Evolutionary conservation across 495 filamentous ascomycete species (phyloP).

Genomic region (Gamarada debralockiae): DNA sequence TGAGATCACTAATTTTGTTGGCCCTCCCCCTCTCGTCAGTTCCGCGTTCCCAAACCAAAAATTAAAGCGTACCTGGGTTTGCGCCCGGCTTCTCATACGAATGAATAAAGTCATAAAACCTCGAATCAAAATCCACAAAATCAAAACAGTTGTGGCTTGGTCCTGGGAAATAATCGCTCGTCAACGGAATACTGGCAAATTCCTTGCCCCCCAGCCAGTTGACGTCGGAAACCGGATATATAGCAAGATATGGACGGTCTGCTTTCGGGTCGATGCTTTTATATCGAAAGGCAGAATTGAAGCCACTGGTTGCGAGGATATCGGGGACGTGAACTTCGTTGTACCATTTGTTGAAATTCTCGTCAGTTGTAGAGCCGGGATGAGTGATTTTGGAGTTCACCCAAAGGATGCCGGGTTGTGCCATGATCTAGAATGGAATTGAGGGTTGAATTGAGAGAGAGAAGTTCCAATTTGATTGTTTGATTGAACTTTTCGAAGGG

Average conservation of each 20-base stretch:
- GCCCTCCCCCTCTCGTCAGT: too few relatives aligned
- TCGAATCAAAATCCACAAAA: too few relatives aligned
- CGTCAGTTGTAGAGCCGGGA: conserved; percentile 4
- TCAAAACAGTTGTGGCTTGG: too few relatives aligned
- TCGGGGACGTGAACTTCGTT: conserved; percentile 5
- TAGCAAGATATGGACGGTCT: conserved; percentile 19
- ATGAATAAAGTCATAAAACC: too few relatives aligned
- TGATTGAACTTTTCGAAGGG: too few relatives aligned
- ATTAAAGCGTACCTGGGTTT: too few relatives aligned
- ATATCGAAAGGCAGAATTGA: conserved; percentile 22
- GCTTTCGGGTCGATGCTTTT: conserved; percentile 16
- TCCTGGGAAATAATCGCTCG: too few relatives aligned
- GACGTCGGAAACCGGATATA: conserved; percentile 26
- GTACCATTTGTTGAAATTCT: conserved; percentile 9
- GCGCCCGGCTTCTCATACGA: too few relatives aligned
- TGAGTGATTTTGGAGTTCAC: conserved; percentile 14
- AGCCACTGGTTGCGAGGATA: conserved; percentile 20
- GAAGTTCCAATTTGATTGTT: not conserved
- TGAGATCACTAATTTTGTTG: too few relatives aligned
- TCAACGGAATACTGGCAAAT: too few relatives aligned
- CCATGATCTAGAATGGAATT: not conserved
- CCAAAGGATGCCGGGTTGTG: conserved; percentile 8
- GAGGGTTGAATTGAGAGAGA: not conserved
- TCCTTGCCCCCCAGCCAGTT: too few relatives aligned
- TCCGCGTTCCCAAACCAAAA: too few relatives aligned